phyloP scores from a whole-genome alignment of 1,139 yeast genomes.

The Protomyces lactucae-debilis region DNA sequence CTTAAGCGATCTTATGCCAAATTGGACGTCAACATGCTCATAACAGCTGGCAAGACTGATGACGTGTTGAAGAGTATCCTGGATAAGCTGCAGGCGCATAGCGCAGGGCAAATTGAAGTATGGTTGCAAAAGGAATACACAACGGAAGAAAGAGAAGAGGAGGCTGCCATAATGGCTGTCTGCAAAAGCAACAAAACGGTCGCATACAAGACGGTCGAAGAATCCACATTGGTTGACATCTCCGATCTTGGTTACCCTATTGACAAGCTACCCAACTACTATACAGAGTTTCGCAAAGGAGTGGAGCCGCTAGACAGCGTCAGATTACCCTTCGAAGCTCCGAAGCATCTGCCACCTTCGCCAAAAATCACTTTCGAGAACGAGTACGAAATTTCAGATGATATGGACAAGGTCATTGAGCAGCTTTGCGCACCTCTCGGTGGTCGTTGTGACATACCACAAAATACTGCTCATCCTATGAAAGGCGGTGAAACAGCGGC shows the following conservation, averaged over 20 bases:
- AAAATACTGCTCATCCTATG: slow-evolving; percentile 22
- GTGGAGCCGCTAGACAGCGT: slow-evolving; percentile 20
- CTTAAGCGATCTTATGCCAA: slow-evolving; percentile 8
- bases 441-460: slow-evolving; percentile 1
- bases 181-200: background rate
- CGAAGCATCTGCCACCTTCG: background rate
- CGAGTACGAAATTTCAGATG: slow-evolving; percentile 11
- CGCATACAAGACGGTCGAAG: slow-evolving; percentile 7
- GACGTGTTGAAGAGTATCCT: background rate
- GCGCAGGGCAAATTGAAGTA: slow-evolving; percentile 2
- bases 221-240: slow-evolving; percentile 15
- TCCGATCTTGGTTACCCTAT: slow-evolving; percentile 14
- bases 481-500: slow-evolving; percentile 17
- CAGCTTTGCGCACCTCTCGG: slow-evolving; percentile 19
- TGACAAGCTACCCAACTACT: slow-evolving; percentile 14
- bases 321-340: slow-evolving; percentile 12
- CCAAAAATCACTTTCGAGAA: slow-evolving; percentile 2
- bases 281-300: slow-evolving; percentile 22
- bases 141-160: slow-evolving; percentile 10
- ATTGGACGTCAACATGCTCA: slow-evolving; percentile 2
- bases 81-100: background rate
- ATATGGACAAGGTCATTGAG: slow-evolving; percentile 7
- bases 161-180: background rate
- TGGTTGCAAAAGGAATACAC: slow-evolving; percentile 25
- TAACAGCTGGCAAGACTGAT: slow-evolving; percentile 14